phyloP scores from a whole-genome alignment of 2,329 filamentous ascomycete species.

The Furcasterigmium furcatum region DNA sequence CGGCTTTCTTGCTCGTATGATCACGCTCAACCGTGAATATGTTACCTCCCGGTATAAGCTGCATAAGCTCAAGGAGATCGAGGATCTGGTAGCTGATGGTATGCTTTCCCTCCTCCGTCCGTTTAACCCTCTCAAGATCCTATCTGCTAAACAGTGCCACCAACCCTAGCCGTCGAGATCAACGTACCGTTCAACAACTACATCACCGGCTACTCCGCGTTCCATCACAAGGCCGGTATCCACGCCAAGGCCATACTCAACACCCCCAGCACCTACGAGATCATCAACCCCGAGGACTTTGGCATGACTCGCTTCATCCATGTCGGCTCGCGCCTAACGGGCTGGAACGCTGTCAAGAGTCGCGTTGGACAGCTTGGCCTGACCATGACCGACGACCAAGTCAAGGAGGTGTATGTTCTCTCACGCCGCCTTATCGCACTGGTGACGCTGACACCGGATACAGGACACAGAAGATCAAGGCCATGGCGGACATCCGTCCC shows the following conservation, averaged over 20 bases:
- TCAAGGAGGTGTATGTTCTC: slow-evolving; percentile 56
- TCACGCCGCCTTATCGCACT: neutral
- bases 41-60: slow-evolving; percentile 87
- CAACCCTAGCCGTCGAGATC: too few relatives aligned
- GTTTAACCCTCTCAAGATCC: too few relatives aligned
- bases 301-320: slow-evolving; percentile 57
- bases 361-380: slow-evolving; percentile 82
- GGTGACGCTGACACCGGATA: slow-evolving; percentile 10
- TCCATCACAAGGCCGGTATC: slow-evolving; percentile 72
- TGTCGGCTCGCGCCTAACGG: slow-evolving; percentile 78
- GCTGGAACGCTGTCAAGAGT: slow-evolving; percentile 95
- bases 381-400: slow-evolving; percentile 70
- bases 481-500: slow-evolving; percentile 77
- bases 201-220: slow-evolving; percentile 69
- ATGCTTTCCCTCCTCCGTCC: too few relatives aligned
- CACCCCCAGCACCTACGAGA: slow-evolving; percentile 82
- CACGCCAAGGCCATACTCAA: slow-evolving; percentile 81
- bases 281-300: slow-evolving; percentile 83
- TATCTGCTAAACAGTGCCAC: too few relatives aligned
- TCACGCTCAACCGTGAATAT: slow-evolving; percentile 79
- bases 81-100: slow-evolving; percentile 65
- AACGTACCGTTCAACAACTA: slow-evolving; percentile 67
- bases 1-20: slow-evolving; percentile 53
- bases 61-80: slow-evolving; percentile 74
- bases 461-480: slow-evolving; percentile 87